Evolutionary conservation across 805 yeast species (phyloP).

Genomic region (Priceomyces carsonii): DNA sequence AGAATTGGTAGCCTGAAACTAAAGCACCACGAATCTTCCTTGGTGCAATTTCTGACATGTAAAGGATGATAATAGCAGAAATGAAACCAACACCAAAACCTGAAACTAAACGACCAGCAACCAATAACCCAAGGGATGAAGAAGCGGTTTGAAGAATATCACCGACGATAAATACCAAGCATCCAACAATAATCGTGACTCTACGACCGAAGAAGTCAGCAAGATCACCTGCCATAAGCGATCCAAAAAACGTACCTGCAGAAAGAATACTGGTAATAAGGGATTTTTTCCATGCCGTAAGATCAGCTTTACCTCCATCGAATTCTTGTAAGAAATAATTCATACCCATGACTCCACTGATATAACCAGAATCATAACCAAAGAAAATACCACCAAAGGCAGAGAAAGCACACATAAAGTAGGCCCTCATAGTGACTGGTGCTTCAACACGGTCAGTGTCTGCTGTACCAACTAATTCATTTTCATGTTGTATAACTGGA

Average conservation of each 20-base stretch:
- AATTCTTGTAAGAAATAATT: conserved; percentile 17
- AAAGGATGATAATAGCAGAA: conserved; percentile 41
- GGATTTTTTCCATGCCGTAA: conserved; percentile 15
- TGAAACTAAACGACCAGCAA: conserved; percentile 40
- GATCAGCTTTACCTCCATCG: conserved; percentile 1
- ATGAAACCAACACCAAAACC: conserved; percentile 45
- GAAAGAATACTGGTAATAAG: conserved; percentile 28
- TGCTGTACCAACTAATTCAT: background rate
- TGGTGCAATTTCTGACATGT: conserved; percentile 43
- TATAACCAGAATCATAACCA: conserved; percentile 47
- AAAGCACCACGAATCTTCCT: conserved; percentile 47
- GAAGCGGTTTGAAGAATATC: conserved; percentile 40
- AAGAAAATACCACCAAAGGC: conserved; percentile 44
- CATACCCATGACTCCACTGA: conserved; percentile 44
- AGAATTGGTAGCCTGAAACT: conserved; percentile 41
- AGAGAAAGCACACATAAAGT: conserved; percentile 8
- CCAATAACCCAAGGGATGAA: conserved; percentile 32
- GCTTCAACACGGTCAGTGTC: conserved; percentile 7
- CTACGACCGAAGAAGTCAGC: conserved; percentile 42
- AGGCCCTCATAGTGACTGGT: conserved; percentile 7
- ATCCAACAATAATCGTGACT: conserved; percentile 38
- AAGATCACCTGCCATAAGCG: conserved; percentile 36
- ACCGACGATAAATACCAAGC: conserved; percentile 38
- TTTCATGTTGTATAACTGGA: background rate
- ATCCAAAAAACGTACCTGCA: conserved; percentile 44